Percentiles rank a stretch among this genome's conserved stretches.
These are phyloP conservation scores for Didymosphaeria variabile DNA, from an alignment of 2,329 filamentous ascomycete species.

Conservation along the genomic window DNA sequence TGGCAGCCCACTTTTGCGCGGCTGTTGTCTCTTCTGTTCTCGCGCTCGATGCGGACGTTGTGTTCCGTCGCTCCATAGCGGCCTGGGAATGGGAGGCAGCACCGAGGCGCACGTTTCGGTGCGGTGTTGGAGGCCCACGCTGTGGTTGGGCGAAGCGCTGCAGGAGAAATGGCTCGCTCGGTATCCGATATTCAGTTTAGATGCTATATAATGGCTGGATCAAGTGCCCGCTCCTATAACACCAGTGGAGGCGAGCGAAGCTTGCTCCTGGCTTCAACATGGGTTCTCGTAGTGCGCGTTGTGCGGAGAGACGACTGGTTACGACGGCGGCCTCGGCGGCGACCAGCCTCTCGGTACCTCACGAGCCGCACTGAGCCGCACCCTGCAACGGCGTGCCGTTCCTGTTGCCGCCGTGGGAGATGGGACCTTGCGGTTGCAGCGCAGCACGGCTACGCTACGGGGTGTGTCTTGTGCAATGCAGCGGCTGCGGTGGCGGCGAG, in stretches of 20 bases:
- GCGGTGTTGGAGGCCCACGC: constrained; percentile 10
- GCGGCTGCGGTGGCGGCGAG: constrained; percentile 3
- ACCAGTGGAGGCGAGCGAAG: constrained; percentile 18
- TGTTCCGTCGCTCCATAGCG: constrained; percentile 8
- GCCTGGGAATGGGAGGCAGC: constrained; percentile 3
- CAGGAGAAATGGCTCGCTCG: constrained; percentile 21
- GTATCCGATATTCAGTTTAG: constrained; percentile 26
- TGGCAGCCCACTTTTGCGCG: constrained; percentile 6
- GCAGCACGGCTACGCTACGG: not conserved
- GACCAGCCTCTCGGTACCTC: constrained; percentile 20
- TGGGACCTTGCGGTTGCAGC: constrained; percentile 4
- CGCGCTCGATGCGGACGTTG: constrained; percentile 9
- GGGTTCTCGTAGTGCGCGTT: not conserved
- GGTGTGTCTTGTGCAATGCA: not conserved
- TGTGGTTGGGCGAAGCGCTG: constrained; percentile 1
- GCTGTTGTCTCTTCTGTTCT: not conserved
- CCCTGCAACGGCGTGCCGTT: constrained; percentile 16
- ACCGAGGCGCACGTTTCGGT: not conserved
- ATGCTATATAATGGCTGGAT: constrained; percentile 32
- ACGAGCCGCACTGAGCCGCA: constrained; percentile 15
- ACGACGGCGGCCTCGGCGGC: not conserved
- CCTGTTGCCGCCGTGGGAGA: not conserved
- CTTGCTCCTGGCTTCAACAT: not conserved
- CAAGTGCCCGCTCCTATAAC: constrained; percentile 23
- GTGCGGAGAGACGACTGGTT: not conserved